A percentile compares a stretch with the other conserved stretches of the same genome.
Evolutionary conservation across 2,329 filamentous ascomycete genomes (phyloP).

Genomic region (Magnaporthales sp.): DNA sequence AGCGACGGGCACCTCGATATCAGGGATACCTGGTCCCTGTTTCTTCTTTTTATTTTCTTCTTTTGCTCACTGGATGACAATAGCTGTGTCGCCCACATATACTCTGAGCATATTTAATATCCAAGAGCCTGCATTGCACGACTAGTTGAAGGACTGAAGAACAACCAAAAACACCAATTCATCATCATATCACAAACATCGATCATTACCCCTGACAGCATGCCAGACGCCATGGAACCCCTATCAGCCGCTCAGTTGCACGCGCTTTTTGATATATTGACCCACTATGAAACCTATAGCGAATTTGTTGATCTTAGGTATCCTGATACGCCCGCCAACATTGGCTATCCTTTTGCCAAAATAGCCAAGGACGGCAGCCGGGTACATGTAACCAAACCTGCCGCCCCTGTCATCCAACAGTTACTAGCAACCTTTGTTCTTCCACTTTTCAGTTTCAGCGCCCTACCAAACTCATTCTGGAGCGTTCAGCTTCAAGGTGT

Average conservation of each 20-base stretch:
- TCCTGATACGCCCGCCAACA: conserved; percentile 53
- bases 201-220: background rate
- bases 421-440: conserved; percentile 58
- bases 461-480: conserved; percentile 59
- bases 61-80: background rate
- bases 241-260: conserved; percentile 30
- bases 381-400: conserved; percentile 24
- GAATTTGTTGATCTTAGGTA: conserved; percentile 67
- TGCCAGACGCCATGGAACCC: background rate
- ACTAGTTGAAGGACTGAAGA: background rate
- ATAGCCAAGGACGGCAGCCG: conserved; percentile 11
- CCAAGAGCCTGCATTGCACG: background rate
- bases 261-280: conserved; percentile 51
- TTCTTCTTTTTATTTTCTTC: no score
- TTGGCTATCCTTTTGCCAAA: conserved; percentile 58
- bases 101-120: background rate
- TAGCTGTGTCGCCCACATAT: background rate
- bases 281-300: conserved; percentile 49
- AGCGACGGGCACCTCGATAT: background rate
- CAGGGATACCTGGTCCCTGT: background rate
- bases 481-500: conserved; percentile 49
- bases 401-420: conserved; percentile 58
- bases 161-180: background rate
- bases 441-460: conserved; percentile 55
- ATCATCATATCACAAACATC: background rate